These are phyloP conservation scores for Isatis tinctoria DNA, from an alignment of 345 rosid genomes.

Conservation along the genomic window DNA sequence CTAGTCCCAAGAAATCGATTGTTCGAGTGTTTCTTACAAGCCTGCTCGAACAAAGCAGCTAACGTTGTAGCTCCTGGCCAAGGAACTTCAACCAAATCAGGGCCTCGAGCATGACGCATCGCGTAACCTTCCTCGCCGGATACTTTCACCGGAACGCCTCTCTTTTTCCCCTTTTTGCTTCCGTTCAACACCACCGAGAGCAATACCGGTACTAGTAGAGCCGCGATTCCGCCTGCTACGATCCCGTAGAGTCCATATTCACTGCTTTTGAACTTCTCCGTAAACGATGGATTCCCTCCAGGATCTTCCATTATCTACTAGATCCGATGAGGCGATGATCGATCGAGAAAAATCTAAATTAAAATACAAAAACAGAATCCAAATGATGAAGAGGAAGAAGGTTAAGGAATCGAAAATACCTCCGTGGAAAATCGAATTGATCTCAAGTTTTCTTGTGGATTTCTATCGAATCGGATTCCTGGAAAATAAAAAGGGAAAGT, in stretches of 20 bases:
- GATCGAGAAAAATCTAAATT: constrained; percentile 8
- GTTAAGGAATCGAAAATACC: constrained; percentile 9
- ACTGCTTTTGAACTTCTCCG: constrained; percentile 24
- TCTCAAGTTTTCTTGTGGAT: constrained; percentile 63
- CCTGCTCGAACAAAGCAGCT: constrained; percentile 75
- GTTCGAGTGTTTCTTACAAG: constrained; percentile 55
- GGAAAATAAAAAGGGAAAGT: not conserved
- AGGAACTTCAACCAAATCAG: constrained; percentile 60
- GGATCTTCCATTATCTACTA: constrained; percentile 39
- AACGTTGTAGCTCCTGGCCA: constrained; percentile 77
- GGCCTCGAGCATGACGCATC: constrained; percentile 43
- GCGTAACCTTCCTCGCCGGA: constrained; percentile 79
- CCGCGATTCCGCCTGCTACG: constrained; percentile 47
- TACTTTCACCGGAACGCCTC: constrained; percentile 61
- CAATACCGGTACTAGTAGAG: constrained; percentile 50
- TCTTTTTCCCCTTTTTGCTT: constrained; percentile 57
- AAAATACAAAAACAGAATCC: not conserved
- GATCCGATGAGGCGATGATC: constrained; percentile 19
- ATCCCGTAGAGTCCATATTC: constrained; percentile 50
- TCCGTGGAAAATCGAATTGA: not conserved
- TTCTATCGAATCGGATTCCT: not conserved
- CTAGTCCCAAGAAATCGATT: constrained; percentile 62
- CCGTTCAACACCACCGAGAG: constrained; percentile 40
- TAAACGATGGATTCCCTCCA: constrained; percentile 24
- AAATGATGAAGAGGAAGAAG: not conserved